Base-by-base conservation (phyloP, 805 yeast species). In the Candida sphagnicola region DNA sequence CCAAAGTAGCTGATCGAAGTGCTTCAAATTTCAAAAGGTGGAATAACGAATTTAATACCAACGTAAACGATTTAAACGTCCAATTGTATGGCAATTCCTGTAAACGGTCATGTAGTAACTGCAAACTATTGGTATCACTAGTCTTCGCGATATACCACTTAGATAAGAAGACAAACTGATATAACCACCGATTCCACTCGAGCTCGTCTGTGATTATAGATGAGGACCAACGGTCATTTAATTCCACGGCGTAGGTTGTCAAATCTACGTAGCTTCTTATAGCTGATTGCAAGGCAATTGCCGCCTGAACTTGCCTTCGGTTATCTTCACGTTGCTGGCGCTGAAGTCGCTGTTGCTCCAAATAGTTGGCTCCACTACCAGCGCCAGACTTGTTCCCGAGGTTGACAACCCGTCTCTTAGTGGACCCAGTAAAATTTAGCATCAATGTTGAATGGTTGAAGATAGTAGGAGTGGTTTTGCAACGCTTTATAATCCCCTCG, bases 391-490 rank as follows among this genome's bases (percentile, higher is more conserved):
- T 46, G 56, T 82, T 64, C 52, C 91, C 74, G 48, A 78, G 70
- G 65, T 91, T 85, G 44, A 84, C 76, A 38, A 74, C 75, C 26
- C 84, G 65, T 38, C 78, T 66, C 45, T 78, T 72, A 14, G 78
- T 67, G 47, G 77, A 80, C 4, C 95, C 95, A 8, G 79, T 74
- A 62, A 85, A 86, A 62, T 81, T 79, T 29, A 68, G 39, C 74
- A 69, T 69, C 29, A 8, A 13, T 8, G 15, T 8, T 5, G n/a
- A 13, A 13, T 26, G 29, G 15, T 8, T 21, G 6, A 21, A 10
- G 10, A 21, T 21, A 10, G 24, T 21, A 6, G 6, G 24, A 6
- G n/a, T n/a, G 25, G 14, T 10, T 26, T 26, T 26, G 29, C 29
- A 26, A 13, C 29, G 29, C 15, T 8, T 26, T n/a, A n/a, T n/a